These are phyloP conservation scores for Trichocladium uniseriatum DNA, from an alignment of 495 filamentous ascomycete genomes.

Conservation along the genomic window DNA sequence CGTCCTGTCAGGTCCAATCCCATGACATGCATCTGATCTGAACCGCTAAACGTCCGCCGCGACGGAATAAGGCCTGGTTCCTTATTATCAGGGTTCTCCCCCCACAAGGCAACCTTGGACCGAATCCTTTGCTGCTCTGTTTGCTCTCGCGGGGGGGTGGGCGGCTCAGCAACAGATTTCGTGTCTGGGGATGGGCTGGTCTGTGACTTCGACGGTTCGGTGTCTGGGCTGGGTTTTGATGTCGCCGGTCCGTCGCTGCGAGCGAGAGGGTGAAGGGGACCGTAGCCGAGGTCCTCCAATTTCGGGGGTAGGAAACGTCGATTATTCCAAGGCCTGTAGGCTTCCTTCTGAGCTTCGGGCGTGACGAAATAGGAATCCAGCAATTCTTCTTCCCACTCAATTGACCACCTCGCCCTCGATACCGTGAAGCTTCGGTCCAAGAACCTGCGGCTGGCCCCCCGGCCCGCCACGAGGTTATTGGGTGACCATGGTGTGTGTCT, in stretches of 20 bases:
- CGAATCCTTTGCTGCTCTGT: conserved; percentile 2
- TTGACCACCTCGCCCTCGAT: neutral
- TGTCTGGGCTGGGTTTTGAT: too few relatives aligned
- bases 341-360: neutral
- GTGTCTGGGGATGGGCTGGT: too few relatives aligned
- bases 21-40: conserved; percentile 43
- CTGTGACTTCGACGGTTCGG: too few relatives aligned
- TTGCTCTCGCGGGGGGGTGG: neutral
- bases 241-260: too few relatives aligned
- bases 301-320: neutral
- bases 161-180: too few relatives aligned
- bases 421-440: conserved; percentile 4
- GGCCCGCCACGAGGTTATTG: conserved; percentile 43
- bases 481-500: conserved; percentile 35
- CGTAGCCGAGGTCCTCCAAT: too few relatives aligned
- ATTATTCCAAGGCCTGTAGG: neutral
- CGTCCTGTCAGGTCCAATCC: conserved; percentile 41
- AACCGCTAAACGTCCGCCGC: neutral
- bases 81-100: too few relatives aligned
- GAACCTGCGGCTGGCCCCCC: conserved; percentile 37
- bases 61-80: too few relatives aligned
- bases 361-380: neutral
- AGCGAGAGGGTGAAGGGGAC: too few relatives aligned
- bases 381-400: neutral
- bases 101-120: conserved; percentile 8